Percentiles rank a stretch among this genome's conserved stretches.
These are phyloP conservation scores for Plasmopara halstedii DNA, from an alignment of 352 stramenopile genomes.

Conservation along the genomic window DNA sequence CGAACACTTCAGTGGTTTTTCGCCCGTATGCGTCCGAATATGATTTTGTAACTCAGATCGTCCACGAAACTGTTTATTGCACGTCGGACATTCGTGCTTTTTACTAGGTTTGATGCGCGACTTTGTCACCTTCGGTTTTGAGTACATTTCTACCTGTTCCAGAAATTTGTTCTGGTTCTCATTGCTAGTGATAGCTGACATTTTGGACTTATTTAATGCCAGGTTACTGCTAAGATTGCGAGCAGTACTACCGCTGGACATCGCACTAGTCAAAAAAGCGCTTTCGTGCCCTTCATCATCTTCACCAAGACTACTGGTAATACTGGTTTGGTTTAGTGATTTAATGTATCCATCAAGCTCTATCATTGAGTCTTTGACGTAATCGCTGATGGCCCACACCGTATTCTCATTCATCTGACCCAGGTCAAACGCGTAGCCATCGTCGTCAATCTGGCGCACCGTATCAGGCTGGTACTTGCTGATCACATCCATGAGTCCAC, in stretches of 20 bases:
- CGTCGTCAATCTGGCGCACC: constrained; percentile 79
- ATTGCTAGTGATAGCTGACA: constrained; percentile 57
- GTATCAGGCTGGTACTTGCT: constrained; percentile 85
- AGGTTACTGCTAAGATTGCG: constrained; percentile 31
- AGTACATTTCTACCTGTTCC: constrained; percentile 86
- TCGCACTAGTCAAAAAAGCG: constrained; percentile 12
- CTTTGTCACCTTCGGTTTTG: constrained; percentile 81
- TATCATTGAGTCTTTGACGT: constrained; percentile 82
- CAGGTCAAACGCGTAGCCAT: constrained; percentile 82
- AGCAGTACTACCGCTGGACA: neutral
- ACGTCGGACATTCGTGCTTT: constrained; percentile 82
- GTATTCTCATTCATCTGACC: constrained; percentile 87
- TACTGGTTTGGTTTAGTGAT: constrained; percentile 41
- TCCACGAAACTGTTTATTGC: constrained; percentile 77
- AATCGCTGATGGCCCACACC: constrained; percentile 81
- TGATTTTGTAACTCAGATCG: constrained; percentile 83
- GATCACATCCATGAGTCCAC: constrained; percentile 81
- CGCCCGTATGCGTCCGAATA: constrained; percentile 85
- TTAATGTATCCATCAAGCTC: constrained; percentile 81
- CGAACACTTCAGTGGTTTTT: constrained; percentile 86
- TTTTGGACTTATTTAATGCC: constrained; percentile 59
- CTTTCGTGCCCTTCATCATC: constrained; percentile 17
- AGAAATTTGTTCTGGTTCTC: constrained; percentile 83
- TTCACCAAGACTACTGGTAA: constrained; percentile 13
- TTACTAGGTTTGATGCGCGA: constrained; percentile 81